Evolutionary conservation across 148 eudicot genomes (phyloP), one percentile per base, ranked within the genome.

Genomic region (Oxyria digyna): DNA sequence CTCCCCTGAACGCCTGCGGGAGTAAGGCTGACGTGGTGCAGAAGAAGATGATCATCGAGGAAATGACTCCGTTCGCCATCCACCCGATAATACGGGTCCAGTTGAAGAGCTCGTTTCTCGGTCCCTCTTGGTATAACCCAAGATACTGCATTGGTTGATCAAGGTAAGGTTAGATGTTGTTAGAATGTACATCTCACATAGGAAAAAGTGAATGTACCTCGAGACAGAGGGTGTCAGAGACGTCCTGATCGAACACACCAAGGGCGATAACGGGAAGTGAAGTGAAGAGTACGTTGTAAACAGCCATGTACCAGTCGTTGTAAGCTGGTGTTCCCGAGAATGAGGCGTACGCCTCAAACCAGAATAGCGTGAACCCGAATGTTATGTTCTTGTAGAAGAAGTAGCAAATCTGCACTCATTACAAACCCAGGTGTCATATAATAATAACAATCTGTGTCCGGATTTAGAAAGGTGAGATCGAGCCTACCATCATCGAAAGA

Each of bases 241-340:
- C 93, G 76, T 94, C 99, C 62, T 94, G 97, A 82, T 94, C 99
- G 40, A 94, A 91, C 57, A 94, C 97, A 73, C 99, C 99, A 68
- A 94, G 97, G 46, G 99, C 97, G 69, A 94, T 87, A 62, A 91
- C 99, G 14, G 99, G 99, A 71, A 94, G 89, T 48, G 99, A 87
- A 46, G 93, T 91, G 87, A 94, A 94, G 78, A 94, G 83, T 40
- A 94, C 99, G 35, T 90, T 94, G 79, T 91, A 94, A 67, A 82
- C 65, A n/a, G 99, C 81, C 89, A 94, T 84, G 76, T 94, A 94
- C 97, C 97, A 94, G 75, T 94, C 99, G 46, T 94, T 88, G 62
- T 94, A 94, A 66, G 96, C 97, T 55, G 97, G 84, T 78, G 87
- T 84, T 62, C 91, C 99, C 33, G 99, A 94, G 85, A 94, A 94